Percentiles rank a stretch among this genome's conserved stretches.
Conservation (phyloP, 2,329 filamentous ascomycete species). For the Colletotrichum higginsianum region DNA sequence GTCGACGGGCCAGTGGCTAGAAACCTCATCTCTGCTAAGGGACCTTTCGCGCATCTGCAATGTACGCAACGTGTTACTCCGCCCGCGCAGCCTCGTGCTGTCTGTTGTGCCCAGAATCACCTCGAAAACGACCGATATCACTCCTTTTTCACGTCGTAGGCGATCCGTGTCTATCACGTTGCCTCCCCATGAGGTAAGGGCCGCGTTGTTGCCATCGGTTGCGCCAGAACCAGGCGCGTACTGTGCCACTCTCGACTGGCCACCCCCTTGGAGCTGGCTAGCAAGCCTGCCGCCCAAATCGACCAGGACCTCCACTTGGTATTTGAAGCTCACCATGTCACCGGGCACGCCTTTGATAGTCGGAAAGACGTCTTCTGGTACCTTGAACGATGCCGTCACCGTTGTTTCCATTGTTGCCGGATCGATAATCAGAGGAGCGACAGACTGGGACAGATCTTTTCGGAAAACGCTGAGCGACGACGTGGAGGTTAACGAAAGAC, state of each 20-base stretch:
- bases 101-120: conserved; percentile 90
- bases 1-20: conserved; percentile 42
- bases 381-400: conserved; percentile 85
- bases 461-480: conserved; percentile 94
- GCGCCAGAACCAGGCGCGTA: conserved; percentile 47
- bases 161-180: conserved; percentile 90
- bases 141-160: conserved; percentile 89
- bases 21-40: conserved; percentile 52
- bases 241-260: conserved; percentile 64
- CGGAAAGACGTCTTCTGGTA: conserved; percentile 92
- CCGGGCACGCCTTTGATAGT: conserved; percentile 92
- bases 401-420: conserved; percentile 83
- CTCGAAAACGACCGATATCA: conserved; percentile 90
- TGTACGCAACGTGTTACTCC: conserved; percentile 44
- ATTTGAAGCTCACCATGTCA: conserved; percentile 95
- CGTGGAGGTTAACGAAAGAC: conserved; percentile 87
- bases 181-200: conserved; percentile 70
- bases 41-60: conserved; percentile 46
- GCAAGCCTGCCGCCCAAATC: conserved; percentile 91
- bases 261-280: conserved; percentile 77
- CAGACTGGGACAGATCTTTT: conserved; percentile 92
- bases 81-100: conserved; percentile 62
- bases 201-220: conserved; percentile 59
- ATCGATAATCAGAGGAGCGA: conserved; percentile 90
- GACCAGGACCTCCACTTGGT: conserved; percentile 92